Evolutionary conservation across 331 rosid species (phyloP).

Genomic region (Cydonia oblonga): DNA sequence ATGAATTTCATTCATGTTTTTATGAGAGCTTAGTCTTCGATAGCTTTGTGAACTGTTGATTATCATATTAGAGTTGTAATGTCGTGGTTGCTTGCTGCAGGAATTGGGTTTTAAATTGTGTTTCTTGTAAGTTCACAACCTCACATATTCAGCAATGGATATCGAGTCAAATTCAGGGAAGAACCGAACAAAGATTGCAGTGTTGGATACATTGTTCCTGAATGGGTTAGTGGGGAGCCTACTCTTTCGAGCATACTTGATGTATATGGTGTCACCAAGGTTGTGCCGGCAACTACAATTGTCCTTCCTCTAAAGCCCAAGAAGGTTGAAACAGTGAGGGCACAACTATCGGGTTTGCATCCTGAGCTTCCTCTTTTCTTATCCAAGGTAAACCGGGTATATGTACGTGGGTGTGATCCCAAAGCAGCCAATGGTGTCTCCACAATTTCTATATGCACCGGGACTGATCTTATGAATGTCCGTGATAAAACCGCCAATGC

Average conservation of each 20-base stretch:
- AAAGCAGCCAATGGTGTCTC: background rate
- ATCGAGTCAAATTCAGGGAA: slow-evolving; percentile 6
- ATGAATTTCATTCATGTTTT: background rate
- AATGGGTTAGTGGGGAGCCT: slow-evolving; percentile 7
- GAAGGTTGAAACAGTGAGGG: slow-evolving; percentile 12
- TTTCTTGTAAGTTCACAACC: slow-evolving; percentile 14
- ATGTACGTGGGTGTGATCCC: background rate
- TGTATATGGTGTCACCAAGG: background rate
- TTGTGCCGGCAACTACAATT: slow-evolving; percentile 5
- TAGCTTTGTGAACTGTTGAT: background rate
- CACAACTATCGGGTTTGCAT: slow-evolving; percentile 6
- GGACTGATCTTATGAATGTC: background rate
- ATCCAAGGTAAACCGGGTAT: slow-evolving; percentile 11
- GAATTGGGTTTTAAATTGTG: slow-evolving; percentile 18
- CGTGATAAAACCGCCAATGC: background rate
- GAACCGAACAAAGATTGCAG: background rate
- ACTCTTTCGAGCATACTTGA: background rate
- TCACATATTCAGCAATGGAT: slow-evolving; percentile 12
- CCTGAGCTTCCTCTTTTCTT: slow-evolving; percentile 11
- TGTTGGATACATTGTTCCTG: slow-evolving; percentile 17
- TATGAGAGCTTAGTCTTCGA: too few species aligned
- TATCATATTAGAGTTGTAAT: background rate
- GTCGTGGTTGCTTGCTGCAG: background rate
- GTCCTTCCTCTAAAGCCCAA: slow-evolving; percentile 9
- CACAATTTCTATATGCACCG: slow-evolving; percentile 2